Percentiles rank a stretch among this genome's conserved stretches.
These are phyloP conservation scores for Neurospora discreta DNA, from an alignment of 495 filamentous ascomycete genomes.

Conservation along the genomic window DNA sequence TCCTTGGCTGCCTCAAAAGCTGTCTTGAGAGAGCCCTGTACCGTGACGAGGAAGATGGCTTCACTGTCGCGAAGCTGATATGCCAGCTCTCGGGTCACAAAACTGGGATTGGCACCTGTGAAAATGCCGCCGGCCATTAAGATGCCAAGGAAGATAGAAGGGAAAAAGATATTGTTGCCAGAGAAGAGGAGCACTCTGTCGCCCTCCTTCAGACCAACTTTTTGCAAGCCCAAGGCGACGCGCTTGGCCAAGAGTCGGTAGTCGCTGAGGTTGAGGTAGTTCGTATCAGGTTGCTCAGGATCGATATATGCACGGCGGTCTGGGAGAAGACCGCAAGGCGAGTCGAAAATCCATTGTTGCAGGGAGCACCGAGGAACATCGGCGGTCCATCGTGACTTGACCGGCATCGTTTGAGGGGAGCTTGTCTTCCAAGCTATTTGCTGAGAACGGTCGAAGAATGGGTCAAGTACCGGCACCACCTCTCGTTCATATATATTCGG, in stretches of 20 bases:
- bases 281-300: slow-evolving; percentile 43
- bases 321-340: slow-evolving; percentile 18
- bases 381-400: slow-evolving; percentile 33
- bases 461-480: not conserved
- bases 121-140: slow-evolving; percentile 73
- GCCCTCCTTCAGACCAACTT: slow-evolving; percentile 52
- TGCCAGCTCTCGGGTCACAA: slow-evolving; percentile 56
- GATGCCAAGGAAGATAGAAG: slow-evolving; percentile 58
- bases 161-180: slow-evolving; percentile 62
- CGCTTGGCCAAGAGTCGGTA: slow-evolving; percentile 63
- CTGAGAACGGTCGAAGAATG: not conserved
- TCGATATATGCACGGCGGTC: slow-evolving; percentile 35
- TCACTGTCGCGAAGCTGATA: slow-evolving; percentile 65
- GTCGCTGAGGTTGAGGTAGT: slow-evolving; percentile 27
- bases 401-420: slow-evolving; percentile 18
- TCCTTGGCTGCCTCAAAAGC: slow-evolving; percentile 57
- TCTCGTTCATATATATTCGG: not conserved
- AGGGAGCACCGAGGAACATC: slow-evolving; percentile 28
- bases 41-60: slow-evolving; percentile 52
- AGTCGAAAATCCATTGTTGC: slow-evolving; percentile 30
- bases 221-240: slow-evolving; percentile 57
- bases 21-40: slow-evolving; percentile 43
- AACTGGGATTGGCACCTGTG: slow-evolving; percentile 69
- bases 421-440: slow-evolving; percentile 2
- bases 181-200: slow-evolving; percentile 68